Evolutionary conservation across 163 green algal genomes (phyloP).

Genomic region (Scenedesmus sp.): DNA sequence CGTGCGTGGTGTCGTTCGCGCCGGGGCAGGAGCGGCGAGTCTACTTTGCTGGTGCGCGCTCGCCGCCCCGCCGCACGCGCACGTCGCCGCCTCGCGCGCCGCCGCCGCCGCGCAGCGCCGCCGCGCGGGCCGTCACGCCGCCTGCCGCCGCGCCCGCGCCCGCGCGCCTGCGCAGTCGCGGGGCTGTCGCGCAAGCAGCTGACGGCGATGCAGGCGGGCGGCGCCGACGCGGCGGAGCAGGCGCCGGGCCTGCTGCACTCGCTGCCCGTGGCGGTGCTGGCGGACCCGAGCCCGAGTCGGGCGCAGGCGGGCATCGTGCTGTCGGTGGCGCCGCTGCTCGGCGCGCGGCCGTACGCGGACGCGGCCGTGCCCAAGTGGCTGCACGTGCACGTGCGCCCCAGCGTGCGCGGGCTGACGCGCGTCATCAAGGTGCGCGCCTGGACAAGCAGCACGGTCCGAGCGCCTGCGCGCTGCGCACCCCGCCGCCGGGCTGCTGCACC

Average conservation of each 20-base stretch:
- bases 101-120: no score
- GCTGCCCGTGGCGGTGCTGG: constrained; percentile 39
- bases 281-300: constrained; percentile 29
- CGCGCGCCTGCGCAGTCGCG: constrained; percentile 29
- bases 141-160: no score
- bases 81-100: no score
- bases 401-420: constrained; percentile 67
- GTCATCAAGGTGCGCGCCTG: constrained; percentile 43
- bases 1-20: constrained; percentile 83
- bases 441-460: no score
- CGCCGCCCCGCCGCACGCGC: no score
- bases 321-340: constrained; percentile 50
- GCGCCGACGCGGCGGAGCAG: constrained; percentile 5
- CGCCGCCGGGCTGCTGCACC: background rate
- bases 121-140: no score
- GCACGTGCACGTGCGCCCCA: constrained; percentile 85
- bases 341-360: constrained; percentile 30
- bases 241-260: constrained; percentile 26
- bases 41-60: constrained; percentile 61
- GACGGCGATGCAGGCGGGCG: background rate
- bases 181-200: constrained; percentile 34
- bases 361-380: constrained; percentile 55
- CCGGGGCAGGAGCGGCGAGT: constrained; percentile 76
- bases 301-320: constrained; percentile 33
- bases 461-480: background rate